These are phyloP conservation scores for Aspergillus taichungensis DNA, from an alignment of 495 filamentous ascomycete species.

Conservation along the genomic window DNA sequence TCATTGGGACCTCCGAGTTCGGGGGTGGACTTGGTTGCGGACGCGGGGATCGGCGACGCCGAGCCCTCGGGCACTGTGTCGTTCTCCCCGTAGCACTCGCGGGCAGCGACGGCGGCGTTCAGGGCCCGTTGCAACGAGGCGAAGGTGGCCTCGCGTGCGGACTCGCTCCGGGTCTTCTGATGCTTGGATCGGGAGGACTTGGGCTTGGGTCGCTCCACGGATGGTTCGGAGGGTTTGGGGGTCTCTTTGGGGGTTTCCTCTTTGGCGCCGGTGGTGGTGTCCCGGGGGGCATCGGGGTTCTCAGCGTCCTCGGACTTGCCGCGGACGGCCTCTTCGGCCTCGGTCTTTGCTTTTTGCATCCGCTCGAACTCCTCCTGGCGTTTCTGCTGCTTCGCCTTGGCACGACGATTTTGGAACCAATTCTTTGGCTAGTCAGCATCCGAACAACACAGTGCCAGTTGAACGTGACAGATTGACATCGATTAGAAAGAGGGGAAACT, in stretches of 20 bases:
- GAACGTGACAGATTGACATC: no score
- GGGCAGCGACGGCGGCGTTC: slow-evolving; percentile 35
- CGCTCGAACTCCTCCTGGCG: slow-evolving; percentile 57
- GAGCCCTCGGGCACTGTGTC: slow-evolving; percentile 12
- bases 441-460: no score
- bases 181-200: slow-evolving; percentile 21
- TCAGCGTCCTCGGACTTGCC: slow-evolving; percentile 24
- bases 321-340: slow-evolving; percentile 34
- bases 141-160: slow-evolving; percentile 36
- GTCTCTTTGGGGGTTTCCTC: slow-evolving; percentile 24
- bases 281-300: slow-evolving; percentile 17
- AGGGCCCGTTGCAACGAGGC: slow-evolving; percentile 38
- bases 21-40: slow-evolving; percentile 2
- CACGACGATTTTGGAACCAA: slow-evolving; percentile 86
- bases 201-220: slow-evolving; percentile 17
- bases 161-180: slow-evolving; percentile 35
- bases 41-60: slow-evolving; percentile 28
- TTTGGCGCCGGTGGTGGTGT: slow-evolving; percentile 14
- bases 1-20: slow-evolving; percentile 5
- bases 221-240: slow-evolving; percentile 21
- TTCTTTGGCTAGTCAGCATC: slow-evolving; percentile 46
- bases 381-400: slow-evolving; percentile 71
- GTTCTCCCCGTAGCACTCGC: slow-evolving; percentile 24
- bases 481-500: slow-evolving; percentile 18
- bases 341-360: slow-evolving; percentile 46